Evolutionary conservation across 306 rosid species (phyloP).

Genomic region (Vigna radiata): DNA sequence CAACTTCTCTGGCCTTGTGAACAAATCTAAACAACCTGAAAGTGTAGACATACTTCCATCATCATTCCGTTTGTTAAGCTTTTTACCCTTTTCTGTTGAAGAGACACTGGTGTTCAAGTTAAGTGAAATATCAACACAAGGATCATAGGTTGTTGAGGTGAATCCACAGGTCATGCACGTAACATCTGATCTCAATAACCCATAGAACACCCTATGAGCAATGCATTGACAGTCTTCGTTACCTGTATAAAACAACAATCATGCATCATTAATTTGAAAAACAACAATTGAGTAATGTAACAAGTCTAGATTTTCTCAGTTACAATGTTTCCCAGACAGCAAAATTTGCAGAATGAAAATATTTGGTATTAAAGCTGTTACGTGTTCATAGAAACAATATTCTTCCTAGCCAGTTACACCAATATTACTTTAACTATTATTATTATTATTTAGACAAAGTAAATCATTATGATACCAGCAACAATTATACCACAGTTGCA

Average conservation of each 20-base stretch:
- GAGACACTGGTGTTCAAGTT: conserved; percentile 58
- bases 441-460: neutral
- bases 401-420: conserved; percentile 6
- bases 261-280: conserved; percentile 36
- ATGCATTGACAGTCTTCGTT: conserved; percentile 80
- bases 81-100: conserved; percentile 52
- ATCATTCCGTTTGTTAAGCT: conserved; percentile 57
- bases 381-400: conserved; percentile 24
- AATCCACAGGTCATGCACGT: conserved; percentile 92
- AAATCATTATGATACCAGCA: neutral
- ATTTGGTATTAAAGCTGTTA: conserved; percentile 9
- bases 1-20: conserved; percentile 87
- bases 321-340: conserved; percentile 16
- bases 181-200: conserved; percentile 87
- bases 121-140: conserved; percentile 89
- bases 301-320: conserved; percentile 15
- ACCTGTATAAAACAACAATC: conserved; percentile 53
- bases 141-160: conserved; percentile 88
- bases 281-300: conserved; percentile 24
- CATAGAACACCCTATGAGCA: conserved; percentile 85
- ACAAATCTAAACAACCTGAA: conserved; percentile 80
- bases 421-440: neutral
- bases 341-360: conserved; percentile 16
- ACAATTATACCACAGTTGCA: conserved; percentile 6
- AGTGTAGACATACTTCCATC: conserved; percentile 63